Percentiles rank a stretch among this genome's conserved stretches.
phyloP scores from a whole-genome alignment of 345 rosid genomes.

The Salix caprea region DNA sequence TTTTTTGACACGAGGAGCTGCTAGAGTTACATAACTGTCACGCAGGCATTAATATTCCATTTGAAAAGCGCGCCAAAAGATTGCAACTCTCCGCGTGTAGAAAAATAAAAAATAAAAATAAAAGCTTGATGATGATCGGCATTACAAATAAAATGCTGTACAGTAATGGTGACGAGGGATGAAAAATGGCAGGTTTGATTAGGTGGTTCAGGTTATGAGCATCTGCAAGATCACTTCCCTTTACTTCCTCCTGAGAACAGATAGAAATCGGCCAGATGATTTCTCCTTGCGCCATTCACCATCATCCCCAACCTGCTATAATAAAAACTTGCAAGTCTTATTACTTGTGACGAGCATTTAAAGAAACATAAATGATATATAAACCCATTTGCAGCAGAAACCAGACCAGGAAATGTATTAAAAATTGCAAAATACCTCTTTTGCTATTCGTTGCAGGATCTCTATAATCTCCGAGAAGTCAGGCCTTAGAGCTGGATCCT shows the following conservation, averaged over 20 bases:
- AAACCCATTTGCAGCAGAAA: neutral
- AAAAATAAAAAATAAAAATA: too few species aligned
- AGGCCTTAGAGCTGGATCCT: conserved; percentile 82
- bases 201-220: conserved; percentile 6
- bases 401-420: neutral
- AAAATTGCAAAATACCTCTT: conserved; percentile 44
- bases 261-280: conserved; percentile 69
- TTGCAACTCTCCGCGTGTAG: neutral
- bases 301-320: conserved; percentile 59
- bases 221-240: neutral
- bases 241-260: conserved; percentile 62
- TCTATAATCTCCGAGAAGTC: conserved; percentile 74
- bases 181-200: conserved; percentile 2
- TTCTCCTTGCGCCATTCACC: conserved; percentile 69
- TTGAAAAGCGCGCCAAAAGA: neutral
- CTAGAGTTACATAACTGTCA: neutral
- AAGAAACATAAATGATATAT: neutral
- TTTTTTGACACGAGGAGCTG: neutral
- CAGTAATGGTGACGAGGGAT: conserved; percentile 6
- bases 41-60: neutral
- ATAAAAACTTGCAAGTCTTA: neutral
- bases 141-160: conserved; percentile 21
- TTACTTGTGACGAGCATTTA: neutral
- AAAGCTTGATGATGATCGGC: neutral
- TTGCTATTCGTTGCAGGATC: conserved; percentile 58